A percentile compares a stretch with the other conserved stretches of the same genome.
phyloP scores from a whole-genome alignment of 495 filamentous ascomycete species.

The Aspergillus homomorphus region DNA sequence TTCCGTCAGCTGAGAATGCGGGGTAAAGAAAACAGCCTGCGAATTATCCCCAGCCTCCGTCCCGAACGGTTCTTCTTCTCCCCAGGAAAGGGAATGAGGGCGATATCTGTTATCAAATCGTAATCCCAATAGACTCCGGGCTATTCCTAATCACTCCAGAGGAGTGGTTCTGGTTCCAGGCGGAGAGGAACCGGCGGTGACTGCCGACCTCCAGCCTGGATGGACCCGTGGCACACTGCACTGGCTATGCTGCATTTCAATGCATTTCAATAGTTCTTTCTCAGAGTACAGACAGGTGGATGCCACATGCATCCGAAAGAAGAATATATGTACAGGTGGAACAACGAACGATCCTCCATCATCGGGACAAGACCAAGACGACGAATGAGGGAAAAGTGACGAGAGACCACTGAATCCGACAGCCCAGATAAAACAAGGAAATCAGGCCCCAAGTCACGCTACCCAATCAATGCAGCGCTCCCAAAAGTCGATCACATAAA shows the following conservation, averaged over 20 bases:
- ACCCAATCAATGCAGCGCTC: neutral
- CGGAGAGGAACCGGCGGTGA: neutral
- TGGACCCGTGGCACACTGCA: too few relatives aligned
- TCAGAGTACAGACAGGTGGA: too few relatives aligned
- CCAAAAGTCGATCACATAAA: neutral
- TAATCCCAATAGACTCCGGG: slow-evolving; percentile 14
- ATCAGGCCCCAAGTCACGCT: neutral
- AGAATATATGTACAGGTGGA: neutral
- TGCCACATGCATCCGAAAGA: too few relatives aligned
- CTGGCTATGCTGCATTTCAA: too few relatives aligned
- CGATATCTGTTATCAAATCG: slow-evolving; percentile 20
- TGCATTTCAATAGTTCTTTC: too few relatives aligned
- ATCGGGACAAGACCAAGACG: too few relatives aligned
- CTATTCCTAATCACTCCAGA: neutral
- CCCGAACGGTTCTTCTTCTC: neutral
- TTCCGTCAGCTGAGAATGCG: neutral
- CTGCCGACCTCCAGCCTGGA: neutral
- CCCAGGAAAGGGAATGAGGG: neutral
- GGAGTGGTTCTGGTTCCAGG: too few relatives aligned
- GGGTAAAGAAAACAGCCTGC: neutral
- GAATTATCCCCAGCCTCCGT: neutral
- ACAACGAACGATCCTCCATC: too few relatives aligned
- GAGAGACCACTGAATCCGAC: too few relatives aligned
- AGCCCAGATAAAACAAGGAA: too few relatives aligned
- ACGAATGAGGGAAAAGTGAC: too few relatives aligned